These are phyloP conservation scores for Flammula alnicola DNA, from an alignment of 1,284 basidiomycete species.

Conservation along the genomic window DNA sequence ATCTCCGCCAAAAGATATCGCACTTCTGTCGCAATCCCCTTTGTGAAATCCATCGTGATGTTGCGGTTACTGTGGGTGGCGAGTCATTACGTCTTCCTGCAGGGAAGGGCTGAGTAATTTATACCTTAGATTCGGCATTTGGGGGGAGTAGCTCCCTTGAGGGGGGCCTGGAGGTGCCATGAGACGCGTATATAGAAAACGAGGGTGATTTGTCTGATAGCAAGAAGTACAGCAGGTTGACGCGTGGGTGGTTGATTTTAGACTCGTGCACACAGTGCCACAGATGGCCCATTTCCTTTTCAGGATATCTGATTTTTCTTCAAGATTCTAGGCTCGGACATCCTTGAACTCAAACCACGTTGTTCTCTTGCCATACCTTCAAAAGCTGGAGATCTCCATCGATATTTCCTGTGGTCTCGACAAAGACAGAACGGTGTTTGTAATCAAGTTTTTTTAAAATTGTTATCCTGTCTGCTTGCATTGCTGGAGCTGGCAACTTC, in stretches of 20 bases:
- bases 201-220: constrained; percentile 17
- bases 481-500: too few relatives aligned
- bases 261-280: too few relatives aligned
- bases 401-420: too few relatives aligned
- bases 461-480: too few relatives aligned
- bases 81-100: constrained; percentile 9
- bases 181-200: constrained; percentile 14
- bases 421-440: too few relatives aligned
- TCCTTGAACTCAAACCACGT: too few relatives aligned
- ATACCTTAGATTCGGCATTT: constrained; percentile 19
- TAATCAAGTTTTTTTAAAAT: too few relatives aligned
- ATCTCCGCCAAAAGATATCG: constrained; percentile 69
- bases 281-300: too few relatives aligned
- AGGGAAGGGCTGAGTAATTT: constrained; percentile 2
- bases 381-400: too few relatives aligned
- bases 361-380: too few relatives aligned
- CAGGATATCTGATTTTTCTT: too few relatives aligned
- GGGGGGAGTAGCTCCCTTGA: constrained; percentile 26
- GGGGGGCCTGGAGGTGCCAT: constrained; percentile 29
- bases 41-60: constrained; percentile 58
- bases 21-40: constrained; percentile 64
- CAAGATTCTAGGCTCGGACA: too few relatives aligned
- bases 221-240: constrained; percentile 8
- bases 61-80: constrained; percentile 21
- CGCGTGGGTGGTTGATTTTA: constrained; percentile 1